Evolutionary conservation across 768 basidiomycete genomes (phyloP).

Genomic region (Holtermannia corniformis): DNA sequence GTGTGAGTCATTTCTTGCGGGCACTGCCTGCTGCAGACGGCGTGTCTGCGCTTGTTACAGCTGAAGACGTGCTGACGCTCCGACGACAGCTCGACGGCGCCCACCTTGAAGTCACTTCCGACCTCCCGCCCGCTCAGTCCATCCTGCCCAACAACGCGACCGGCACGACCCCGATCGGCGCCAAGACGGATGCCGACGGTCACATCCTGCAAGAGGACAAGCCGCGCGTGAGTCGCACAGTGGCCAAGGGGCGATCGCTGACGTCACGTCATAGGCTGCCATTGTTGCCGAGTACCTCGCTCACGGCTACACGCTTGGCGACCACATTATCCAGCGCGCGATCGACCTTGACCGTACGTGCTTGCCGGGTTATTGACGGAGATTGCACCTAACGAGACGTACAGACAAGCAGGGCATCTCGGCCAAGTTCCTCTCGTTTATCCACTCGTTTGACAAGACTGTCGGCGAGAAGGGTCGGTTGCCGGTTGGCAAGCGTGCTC

Average conservation of each 20-base stretch:
- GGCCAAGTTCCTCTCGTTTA: conserved; percentile 66
- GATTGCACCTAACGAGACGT: conserved; percentile 48
- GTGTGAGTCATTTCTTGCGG: not conserved
- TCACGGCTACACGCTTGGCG: conserved; percentile 72
- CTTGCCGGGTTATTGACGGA: not conserved
- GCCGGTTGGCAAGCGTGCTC: conserved; percentile 11
- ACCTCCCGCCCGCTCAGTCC: conserved; percentile 18
- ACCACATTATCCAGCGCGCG: conserved; percentile 57
- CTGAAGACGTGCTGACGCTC: not conserved
- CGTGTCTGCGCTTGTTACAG: not conserved
- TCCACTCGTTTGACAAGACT: conserved; percentile 60
- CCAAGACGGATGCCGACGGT: conserved; percentile 11
- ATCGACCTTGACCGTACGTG: conserved; percentile 45
- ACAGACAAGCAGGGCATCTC: conserved; percentile 80
- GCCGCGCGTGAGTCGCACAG: conserved; percentile 46
- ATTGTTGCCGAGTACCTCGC: conserved; percentile 93
- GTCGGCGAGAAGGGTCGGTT: conserved; percentile 58
- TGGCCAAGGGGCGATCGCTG: not conserved
- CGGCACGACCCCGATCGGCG: conserved; percentile 35
- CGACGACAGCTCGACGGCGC: conserved; percentile 60
- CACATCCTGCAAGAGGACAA: conserved; percentile 76
- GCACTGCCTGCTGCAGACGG: no score
- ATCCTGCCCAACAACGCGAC: conserved; percentile 33
- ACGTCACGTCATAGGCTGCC: conserved; percentile 29
- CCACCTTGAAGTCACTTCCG: conserved; percentile 59